Evolutionary conservation across 2,329 filamentous ascomycete species (phyloP).

Genomic region (Aspergillus neoniger): DNA sequence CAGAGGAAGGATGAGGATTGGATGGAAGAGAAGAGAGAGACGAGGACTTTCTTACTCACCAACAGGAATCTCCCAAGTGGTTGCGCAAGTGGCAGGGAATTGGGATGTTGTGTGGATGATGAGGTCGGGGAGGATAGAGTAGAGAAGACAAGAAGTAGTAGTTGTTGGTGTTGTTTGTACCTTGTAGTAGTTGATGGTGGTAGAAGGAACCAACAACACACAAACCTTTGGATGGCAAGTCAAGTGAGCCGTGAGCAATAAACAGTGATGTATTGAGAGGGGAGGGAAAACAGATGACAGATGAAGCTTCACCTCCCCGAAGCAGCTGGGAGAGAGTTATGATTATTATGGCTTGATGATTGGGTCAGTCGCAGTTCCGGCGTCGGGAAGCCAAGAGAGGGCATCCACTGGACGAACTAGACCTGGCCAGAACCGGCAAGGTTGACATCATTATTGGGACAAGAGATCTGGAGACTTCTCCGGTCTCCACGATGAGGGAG

Average conservation of each 20-base stretch:
- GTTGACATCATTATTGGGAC: background rate
- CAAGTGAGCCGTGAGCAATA: too few relatives aligned
- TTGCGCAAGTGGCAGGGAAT: background rate
- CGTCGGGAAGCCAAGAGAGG: background rate
- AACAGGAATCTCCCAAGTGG: background rate
- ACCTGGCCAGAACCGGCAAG: background rate
- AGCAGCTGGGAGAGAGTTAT: too few relatives aligned
- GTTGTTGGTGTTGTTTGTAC: too few relatives aligned
- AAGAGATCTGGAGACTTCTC: too few relatives aligned
- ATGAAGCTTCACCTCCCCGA: background rate
- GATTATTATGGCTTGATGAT: background rate
- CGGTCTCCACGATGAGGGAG: too few relatives aligned
- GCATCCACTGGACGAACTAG: background rate
- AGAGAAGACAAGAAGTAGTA: background rate
- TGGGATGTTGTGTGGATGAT: background rate
- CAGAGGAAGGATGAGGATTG: background rate
- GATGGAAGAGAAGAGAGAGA: background rate
- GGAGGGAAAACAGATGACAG: background rate
- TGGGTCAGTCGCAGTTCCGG: background rate
- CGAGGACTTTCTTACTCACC: too few relatives aligned
- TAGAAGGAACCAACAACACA: too few relatives aligned
- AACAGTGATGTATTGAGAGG: background rate
- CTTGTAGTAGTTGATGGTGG: too few relatives aligned
- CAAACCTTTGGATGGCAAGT: too few relatives aligned
- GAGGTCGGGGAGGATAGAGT: background rate